phyloP scores from a whole-genome alignment of 108 stramenopile species.

The Bacterosira constricta region DNA sequence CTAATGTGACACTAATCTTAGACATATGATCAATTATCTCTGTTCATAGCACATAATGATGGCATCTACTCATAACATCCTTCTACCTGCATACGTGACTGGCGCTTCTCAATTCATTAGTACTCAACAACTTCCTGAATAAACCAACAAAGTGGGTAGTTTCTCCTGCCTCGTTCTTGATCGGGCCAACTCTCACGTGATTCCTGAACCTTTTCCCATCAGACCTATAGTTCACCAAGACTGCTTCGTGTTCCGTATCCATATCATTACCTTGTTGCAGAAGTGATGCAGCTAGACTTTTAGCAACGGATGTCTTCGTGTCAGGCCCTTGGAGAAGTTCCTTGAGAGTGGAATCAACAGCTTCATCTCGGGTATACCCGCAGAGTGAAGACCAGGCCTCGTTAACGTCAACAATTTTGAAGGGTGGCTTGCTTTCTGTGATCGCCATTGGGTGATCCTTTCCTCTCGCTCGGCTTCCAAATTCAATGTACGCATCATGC shows the following conservation, averaged over 20 bases:
- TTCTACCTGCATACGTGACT: no score
- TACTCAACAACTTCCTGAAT: no score
- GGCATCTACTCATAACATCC: no score
- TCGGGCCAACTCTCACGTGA: conserved; percentile 64
- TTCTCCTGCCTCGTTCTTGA: conserved; percentile 57
- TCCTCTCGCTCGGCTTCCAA: conserved; percentile 5
- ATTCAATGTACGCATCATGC: conserved; percentile 15
- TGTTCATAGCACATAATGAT: no score
- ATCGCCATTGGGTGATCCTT: conserved; percentile 66
- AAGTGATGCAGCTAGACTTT: conserved; percentile 56
- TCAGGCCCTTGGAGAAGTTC: conserved; percentile 65
- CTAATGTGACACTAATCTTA: no score
- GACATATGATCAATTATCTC: no score
- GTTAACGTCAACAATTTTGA: conserved; percentile 73
- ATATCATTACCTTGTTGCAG: no score
- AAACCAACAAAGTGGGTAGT: conserved; percentile 78
- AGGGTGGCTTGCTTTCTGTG: conserved; percentile 65
- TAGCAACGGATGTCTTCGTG: conserved; percentile 57
- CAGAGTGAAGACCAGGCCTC: conserved; percentile 74
- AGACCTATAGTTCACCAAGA: conserved; percentile 79
- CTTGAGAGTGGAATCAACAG: conserved; percentile 61
- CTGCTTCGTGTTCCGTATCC: conserved; percentile 69
- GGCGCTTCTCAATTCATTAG: no score
- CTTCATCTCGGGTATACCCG: conserved; percentile 64
- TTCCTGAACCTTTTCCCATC: conserved; percentile 68